Evolutionary conservation across 1,139 yeast genomes (phyloP).

Genomic region (Debaryomycetaceae sp.): DNA sequence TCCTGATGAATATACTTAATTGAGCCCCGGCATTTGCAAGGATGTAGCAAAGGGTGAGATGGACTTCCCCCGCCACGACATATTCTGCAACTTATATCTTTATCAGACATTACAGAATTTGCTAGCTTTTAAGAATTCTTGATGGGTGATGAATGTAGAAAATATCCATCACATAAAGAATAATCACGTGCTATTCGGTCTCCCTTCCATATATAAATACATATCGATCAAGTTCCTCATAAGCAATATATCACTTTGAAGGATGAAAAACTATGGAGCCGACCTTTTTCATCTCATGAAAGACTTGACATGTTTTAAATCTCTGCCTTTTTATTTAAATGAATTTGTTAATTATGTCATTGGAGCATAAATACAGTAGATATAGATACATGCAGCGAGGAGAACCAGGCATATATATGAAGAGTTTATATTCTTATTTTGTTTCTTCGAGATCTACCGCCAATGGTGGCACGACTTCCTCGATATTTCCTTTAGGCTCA

Average conservation of each 20-base stretch:
- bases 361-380: background rate
- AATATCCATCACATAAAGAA: background rate
- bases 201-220: too few relatives aligned
- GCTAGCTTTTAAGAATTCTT: background rate
- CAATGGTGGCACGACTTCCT: constrained; percentile 22
- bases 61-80: constrained; percentile 88
- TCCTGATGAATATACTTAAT: constrained; percentile 92
- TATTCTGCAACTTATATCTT: constrained; percentile 65
- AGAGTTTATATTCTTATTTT: background rate
- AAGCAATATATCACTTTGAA: too few relatives aligned
- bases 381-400: background rate
- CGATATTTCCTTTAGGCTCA: constrained; percentile 4
- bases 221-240: too few relatives aligned
- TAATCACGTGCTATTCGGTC: too few relatives aligned
- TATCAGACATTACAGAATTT: background rate
- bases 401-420: background rate
- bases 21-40: constrained; percentile 92
- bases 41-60: constrained; percentile 80
- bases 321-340: background rate
- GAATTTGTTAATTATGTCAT: background rate
- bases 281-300: background rate
- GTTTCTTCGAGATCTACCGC: constrained; percentile 17
- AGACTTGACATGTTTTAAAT: background rate
- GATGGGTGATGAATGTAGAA: background rate
- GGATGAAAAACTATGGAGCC: background rate